Evolutionary conservation across 345 rosid genomes (phyloP).

Genomic region (Mercurialis annua): DNA sequence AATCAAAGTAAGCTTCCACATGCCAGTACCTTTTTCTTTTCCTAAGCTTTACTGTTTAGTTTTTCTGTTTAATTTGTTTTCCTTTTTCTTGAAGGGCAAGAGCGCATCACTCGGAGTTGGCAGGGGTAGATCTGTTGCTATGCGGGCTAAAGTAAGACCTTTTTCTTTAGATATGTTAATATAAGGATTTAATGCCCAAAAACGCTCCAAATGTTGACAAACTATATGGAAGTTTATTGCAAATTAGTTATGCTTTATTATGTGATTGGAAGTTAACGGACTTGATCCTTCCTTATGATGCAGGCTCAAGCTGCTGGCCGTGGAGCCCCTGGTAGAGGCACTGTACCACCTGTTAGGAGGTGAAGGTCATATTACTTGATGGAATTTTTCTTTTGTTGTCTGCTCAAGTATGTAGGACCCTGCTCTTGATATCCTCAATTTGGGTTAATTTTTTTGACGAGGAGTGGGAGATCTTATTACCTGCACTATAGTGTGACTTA

Average conservation of each 20-base stretch:
- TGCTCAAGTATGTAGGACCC: not conserved
- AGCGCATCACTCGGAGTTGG: slow-evolving; percentile 86
- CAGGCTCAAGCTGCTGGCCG: slow-evolving; percentile 84
- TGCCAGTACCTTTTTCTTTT: not conserved
- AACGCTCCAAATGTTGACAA: not conserved
- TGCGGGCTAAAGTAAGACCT: slow-evolving; percentile 80
- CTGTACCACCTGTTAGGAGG: slow-evolving; percentile 69
- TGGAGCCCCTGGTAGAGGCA: slow-evolving; percentile 68
- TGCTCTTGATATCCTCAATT: slow-evolving; percentile 3
- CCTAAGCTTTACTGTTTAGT: slow-evolving; percentile 2
- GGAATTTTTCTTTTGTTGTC: not conserved
- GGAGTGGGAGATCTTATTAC: not conserved
- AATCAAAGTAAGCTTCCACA: slow-evolving; percentile 53
- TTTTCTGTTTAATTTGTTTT: slow-evolving; percentile 5
- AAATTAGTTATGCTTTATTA: not conserved
- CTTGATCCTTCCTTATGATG: not conserved
- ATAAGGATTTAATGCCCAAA: not conserved
- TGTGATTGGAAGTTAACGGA: not conserved
- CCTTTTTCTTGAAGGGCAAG: slow-evolving; percentile 60
- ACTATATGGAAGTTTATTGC: not conserved
- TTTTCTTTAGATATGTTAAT: not conserved
- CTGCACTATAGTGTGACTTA: not conserved
- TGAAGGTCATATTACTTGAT: slow-evolving; percentile 20
- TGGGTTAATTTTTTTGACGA: slow-evolving; percentile 1
- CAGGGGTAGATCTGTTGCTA: slow-evolving; percentile 85